These are phyloP conservation scores for Leishmania mexicana DNA, from an alignment of 208 protist genomes.

Conservation along the genomic window DNA sequence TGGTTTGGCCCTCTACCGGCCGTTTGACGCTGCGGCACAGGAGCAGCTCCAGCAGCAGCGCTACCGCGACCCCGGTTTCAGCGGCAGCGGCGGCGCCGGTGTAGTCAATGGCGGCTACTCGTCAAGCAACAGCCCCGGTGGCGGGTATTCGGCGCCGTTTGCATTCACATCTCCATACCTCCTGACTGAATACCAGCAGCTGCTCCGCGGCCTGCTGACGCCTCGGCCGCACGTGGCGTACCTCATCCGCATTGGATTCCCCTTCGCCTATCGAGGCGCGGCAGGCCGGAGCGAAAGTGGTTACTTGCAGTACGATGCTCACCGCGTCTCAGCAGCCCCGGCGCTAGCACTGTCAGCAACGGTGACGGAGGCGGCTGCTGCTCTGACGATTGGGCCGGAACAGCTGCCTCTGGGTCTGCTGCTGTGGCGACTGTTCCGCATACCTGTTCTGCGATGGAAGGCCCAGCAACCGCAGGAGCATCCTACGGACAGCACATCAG, in stretches of 20 bases:
- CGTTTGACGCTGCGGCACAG: constrained; percentile 38
- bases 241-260: constrained; percentile 35
- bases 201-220: constrained; percentile 31
- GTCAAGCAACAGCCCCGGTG: background rate
- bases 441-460: constrained; percentile 33
- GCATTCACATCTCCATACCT: constrained; percentile 38
- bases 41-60: constrained; percentile 28
- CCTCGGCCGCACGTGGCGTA: constrained; percentile 34
- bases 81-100: background rate
- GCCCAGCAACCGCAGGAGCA: constrained; percentile 9
- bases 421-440: constrained; percentile 46
- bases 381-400: constrained; percentile 7
- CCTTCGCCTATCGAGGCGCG: constrained; percentile 28
- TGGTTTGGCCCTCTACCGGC: constrained; percentile 44
- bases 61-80: background rate
- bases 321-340: constrained; percentile 36
- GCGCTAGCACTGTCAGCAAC: background rate
- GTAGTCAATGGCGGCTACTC: background rate
- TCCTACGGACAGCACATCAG: background rate
- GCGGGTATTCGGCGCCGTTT: background rate
- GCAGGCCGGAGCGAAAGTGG: constrained; percentile 10
- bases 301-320: constrained; percentile 27
- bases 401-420: constrained; percentile 40
- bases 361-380: background rate
- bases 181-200: constrained; percentile 38